Evolutionary conservation across 2,329 filamentous ascomycete genomes (phyloP).

Genomic region (Fonsecaea pedrosoi): DNA sequence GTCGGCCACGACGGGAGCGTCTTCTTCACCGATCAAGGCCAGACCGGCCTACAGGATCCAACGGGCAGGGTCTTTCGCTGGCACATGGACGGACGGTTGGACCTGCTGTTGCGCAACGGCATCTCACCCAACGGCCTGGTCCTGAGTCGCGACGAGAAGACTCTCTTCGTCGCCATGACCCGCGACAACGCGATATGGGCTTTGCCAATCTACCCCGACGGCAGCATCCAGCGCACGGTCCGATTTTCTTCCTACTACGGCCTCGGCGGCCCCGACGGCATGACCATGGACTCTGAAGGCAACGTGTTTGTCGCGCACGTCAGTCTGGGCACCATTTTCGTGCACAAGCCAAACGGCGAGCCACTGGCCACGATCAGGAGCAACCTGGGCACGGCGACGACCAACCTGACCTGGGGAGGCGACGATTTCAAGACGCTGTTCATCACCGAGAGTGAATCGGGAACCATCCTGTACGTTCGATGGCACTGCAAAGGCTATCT

Average conservation of each 20-base stretch:
- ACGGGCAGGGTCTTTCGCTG: slow-evolving; percentile 52
- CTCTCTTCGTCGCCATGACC: slow-evolving; percentile 18
- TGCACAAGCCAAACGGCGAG: background rate
- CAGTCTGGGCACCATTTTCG: slow-evolving; percentile 11
- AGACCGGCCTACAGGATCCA: slow-evolving; percentile 53
- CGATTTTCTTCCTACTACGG: background rate
- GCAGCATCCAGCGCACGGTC: background rate
- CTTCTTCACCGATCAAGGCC: slow-evolving; percentile 55
- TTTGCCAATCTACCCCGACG: slow-evolving; percentile 3
- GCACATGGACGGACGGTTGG: slow-evolving; percentile 46
- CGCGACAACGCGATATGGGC: slow-evolving; percentile 7
- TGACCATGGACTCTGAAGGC: slow-evolving; percentile 5
- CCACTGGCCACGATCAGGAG: background rate
- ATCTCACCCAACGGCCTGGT: slow-evolving; percentile 51
- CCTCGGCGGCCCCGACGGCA: slow-evolving; percentile 4
- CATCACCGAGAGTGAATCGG: background rate
- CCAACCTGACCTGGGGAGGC: background rate
- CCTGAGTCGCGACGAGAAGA: background rate
- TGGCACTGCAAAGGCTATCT: background rate
- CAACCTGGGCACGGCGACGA: background rate
- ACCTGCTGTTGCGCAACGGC: slow-evolving; percentile 49
- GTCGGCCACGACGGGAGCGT: slow-evolving; percentile 48
- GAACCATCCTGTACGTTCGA: background rate
- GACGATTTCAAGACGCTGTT: background rate
- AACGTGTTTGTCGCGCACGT: background rate